These are phyloP conservation scores for Antitrichia curtipendula DNA, from an alignment of 225 moss, liverwort and hornwort genomes.

Conservation along the genomic window DNA sequence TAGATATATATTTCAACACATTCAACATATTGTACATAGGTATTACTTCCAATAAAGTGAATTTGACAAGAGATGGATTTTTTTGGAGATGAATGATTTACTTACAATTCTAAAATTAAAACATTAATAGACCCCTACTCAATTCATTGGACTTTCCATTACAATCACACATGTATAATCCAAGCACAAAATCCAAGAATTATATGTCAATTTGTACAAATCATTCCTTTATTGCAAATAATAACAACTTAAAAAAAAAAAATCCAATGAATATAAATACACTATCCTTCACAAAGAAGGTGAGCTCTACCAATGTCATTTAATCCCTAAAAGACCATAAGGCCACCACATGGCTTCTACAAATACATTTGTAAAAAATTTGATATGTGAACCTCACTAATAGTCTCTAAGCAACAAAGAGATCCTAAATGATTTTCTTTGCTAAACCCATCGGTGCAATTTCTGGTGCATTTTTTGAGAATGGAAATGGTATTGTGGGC, in stretches of 20 bases:
- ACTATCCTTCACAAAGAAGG: fast-evolving
- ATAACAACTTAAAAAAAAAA: neutral
- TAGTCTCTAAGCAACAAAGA: too few relatives aligned
- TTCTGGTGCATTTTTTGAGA: too few relatives aligned
- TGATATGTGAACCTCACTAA: too few relatives aligned
- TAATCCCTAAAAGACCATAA: neutral
- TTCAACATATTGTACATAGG: neutral
- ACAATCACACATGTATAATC: fast-evolving
- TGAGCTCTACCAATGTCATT: neutral
- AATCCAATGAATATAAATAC: neutral
- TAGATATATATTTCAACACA: neutral
- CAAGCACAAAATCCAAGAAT: fast-evolving
- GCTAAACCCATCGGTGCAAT: too few relatives aligned
- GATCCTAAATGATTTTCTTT: too few relatives aligned
- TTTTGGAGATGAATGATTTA: neutral
- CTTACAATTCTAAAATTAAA: neutral
- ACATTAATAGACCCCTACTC: neutral
- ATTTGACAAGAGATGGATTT: neutral
- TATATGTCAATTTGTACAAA: neutral
- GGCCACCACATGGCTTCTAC: too few relatives aligned
- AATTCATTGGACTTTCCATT: neutral
- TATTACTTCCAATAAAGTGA: neutral
- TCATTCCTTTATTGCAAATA: fast-evolving
- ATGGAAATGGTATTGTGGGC: too few relatives aligned
- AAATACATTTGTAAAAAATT: too few relatives aligned